Conservation (phyloP, 2,329 filamentous ascomycete genomes). For the Colletotrichum tanaceti region DNA sequence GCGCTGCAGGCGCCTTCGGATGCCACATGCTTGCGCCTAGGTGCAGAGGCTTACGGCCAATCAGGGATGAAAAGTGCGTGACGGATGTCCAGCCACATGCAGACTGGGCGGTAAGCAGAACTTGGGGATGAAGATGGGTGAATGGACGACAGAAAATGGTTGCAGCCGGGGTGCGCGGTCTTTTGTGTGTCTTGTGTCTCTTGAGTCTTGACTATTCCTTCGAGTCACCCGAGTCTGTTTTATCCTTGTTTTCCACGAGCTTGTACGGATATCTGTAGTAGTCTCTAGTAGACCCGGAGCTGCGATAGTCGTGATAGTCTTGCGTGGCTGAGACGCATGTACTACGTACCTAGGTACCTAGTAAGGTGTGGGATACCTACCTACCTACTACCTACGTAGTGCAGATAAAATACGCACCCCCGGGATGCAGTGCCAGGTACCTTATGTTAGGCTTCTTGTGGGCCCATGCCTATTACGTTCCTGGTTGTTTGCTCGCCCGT, state of each 20-base stretch:
- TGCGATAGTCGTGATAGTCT: background rate
- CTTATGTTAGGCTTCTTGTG: background rate
- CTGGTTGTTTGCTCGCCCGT: constrained; percentile 4
- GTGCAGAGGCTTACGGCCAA: constrained; percentile 51
- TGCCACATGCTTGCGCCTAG: constrained; percentile 44
- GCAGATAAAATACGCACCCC: too few species aligned
- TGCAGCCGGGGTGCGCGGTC: constrained; percentile 37
- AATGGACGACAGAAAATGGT: constrained; percentile 13
- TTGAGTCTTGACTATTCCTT: background rate
- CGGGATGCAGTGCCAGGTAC: background rate
- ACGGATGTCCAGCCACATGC: constrained; percentile 54
- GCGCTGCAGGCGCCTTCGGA: constrained; percentile 31
- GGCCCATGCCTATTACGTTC: background rate
- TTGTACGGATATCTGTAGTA: too few species aligned
- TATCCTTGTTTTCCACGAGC: constrained; percentile 2
- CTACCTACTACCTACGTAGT: too few species aligned
- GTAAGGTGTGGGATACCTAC: too few species aligned
- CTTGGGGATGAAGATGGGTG: constrained; percentile 23
- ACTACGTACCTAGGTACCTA: too few species aligned
- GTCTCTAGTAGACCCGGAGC: background rate
- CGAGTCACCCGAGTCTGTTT: constrained; percentile 23
- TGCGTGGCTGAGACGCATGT: too few species aligned
- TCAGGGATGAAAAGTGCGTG: constrained; percentile 51
- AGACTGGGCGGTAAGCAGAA: constrained; percentile 58
- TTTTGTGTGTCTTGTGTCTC: constrained; percentile 1